A percentile compares a stretch with the other conserved stretches of the same genome.
These are phyloP conservation scores for Xerocomus nothofagi DNA, from an alignment of 1,284 basidiomycete genomes.

Conservation along the genomic window DNA sequence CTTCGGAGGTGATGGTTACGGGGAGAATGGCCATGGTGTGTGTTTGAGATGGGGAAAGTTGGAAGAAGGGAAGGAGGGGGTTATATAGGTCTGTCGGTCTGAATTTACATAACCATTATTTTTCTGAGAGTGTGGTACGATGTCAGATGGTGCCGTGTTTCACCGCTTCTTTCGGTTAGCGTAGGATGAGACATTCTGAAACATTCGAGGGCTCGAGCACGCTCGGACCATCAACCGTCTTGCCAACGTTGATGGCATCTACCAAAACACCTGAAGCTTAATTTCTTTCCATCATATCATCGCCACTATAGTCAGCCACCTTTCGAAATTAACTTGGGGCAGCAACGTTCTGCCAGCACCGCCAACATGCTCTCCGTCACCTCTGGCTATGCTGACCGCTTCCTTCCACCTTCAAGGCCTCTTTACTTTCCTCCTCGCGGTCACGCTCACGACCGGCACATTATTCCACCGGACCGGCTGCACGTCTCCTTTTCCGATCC, in stretches of 20 bases:
- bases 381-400: not conserved
- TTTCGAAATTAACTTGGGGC: not conserved
- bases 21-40: conserved; percentile 24
- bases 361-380: conserved; percentile 14
- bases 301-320: conserved; percentile 22
- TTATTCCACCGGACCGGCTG: conserved; percentile 15
- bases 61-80: conserved; percentile 1
- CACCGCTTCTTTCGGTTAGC: conserved; percentile 16
- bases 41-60: conserved; percentile 1
- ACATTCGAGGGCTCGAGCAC: not conserved
- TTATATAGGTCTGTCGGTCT: conserved; percentile 26
- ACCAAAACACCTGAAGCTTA: too few species aligned
- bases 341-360: conserved; percentile 4
- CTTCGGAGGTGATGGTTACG: conserved; percentile 11
- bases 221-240: not conserved
- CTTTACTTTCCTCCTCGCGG: conserved; percentile 21
- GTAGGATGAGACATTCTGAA: conserved; percentile 6
- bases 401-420: not conserved
- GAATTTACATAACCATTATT: conserved; percentile 30
- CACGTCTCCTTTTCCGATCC: conserved; percentile 28
- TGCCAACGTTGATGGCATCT: not conserved
- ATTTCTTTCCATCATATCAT: not conserved
- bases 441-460: conserved; percentile 15
- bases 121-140: conserved; percentile 29
- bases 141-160: conserved; percentile 33